phyloP scores from a whole-genome alignment of 129 eudicot species.

The Silybum marianum region DNA sequence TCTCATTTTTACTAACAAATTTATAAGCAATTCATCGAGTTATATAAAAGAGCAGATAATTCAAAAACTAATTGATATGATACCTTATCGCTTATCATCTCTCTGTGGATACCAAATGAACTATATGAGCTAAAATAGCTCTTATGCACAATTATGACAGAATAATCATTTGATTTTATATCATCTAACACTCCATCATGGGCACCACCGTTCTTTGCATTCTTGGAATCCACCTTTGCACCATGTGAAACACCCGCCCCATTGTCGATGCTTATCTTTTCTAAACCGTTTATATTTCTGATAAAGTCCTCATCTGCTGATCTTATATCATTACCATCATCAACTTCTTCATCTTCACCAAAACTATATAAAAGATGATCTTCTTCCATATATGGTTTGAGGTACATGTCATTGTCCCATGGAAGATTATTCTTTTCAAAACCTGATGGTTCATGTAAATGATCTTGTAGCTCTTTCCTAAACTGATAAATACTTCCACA shows the following conservation, averaged over 20 bases:
- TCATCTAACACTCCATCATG: conserved; percentile 12
- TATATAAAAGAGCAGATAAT: neutral
- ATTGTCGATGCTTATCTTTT: conserved; percentile 33
- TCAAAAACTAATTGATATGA: neutral
- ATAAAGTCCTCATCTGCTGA: conserved; percentile 43
- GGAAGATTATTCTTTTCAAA: conserved; percentile 36
- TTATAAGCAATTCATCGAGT: neutral
- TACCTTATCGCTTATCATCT: conserved; percentile 97
- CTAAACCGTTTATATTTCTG: conserved; percentile 26
- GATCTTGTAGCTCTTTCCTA: conserved; percentile 51
- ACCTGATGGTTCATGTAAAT: conserved; percentile 47
- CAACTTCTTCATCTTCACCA: conserved; percentile 64
- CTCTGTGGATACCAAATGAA: conserved; percentile 89
- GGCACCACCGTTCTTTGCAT: neutral
- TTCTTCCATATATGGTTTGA: conserved; percentile 70
- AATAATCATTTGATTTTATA: conserved; percentile 22
- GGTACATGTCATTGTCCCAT: conserved; percentile 76
- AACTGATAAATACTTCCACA: conserved; percentile 52
- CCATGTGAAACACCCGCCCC: conserved; percentile 5
- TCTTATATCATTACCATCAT: conserved; percentile 42
- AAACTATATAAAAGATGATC: conserved; percentile 77
- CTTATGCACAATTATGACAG: conserved; percentile 53
- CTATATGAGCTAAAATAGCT: conserved; percentile 79
- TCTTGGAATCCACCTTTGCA: neutral
- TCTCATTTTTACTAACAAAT: neutral